Conservation (phyloP, 805 yeast genomes). For the Saccharomycopsis schoenii region DNA sequence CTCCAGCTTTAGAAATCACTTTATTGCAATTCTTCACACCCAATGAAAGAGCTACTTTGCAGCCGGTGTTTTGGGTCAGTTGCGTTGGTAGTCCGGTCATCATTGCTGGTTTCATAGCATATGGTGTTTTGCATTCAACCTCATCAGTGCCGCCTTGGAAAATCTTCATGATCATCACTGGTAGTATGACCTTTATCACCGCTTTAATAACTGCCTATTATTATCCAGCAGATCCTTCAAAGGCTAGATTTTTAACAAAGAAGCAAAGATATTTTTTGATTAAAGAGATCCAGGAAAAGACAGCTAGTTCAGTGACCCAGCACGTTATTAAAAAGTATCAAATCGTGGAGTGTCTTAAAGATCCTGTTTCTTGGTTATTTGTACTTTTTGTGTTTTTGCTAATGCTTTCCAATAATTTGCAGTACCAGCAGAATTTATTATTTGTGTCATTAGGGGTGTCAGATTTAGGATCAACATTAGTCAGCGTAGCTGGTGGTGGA, state of each 20-base stretch:
- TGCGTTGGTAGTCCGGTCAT: slow-evolving; percentile 32
- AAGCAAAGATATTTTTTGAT: slow-evolving; percentile 39
- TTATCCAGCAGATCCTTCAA: slow-evolving; percentile 42
- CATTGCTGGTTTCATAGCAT: slow-evolving; percentile 35
- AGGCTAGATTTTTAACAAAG: slow-evolving; percentile 30
- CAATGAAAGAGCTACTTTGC: slow-evolving; percentile 33
- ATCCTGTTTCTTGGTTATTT: slow-evolving; percentile 39
- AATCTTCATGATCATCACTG: slow-evolving; percentile 38
- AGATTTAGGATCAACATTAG: slow-evolving; percentile 36
- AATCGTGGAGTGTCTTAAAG: slow-evolving; percentile 38
- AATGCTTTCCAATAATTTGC: slow-evolving; percentile 37
- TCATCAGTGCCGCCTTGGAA: slow-evolving; percentile 34
- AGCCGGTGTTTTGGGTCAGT: slow-evolving; percentile 37
- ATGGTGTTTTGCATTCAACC: slow-evolving; percentile 27
- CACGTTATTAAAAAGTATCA: slow-evolving; percentile 38
- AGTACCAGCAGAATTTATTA: slow-evolving; percentile 36
- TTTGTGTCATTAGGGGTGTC: slow-evolving; percentile 30
- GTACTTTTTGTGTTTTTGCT: slow-evolving; percentile 29
- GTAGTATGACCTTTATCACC: slow-evolving; percentile 34
- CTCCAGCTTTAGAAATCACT: slow-evolving; percentile 37
- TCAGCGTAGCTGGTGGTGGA: slow-evolving; percentile 39
- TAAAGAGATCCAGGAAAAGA: slow-evolving; percentile 31
- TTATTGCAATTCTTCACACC: slow-evolving; percentile 33
- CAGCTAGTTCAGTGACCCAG: slow-evolving; percentile 35
- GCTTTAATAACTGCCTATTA: slow-evolving; percentile 25